Percentiles rank a stretch among this genome's conserved stretches.
Evolutionary conservation across 78 protist genomes (phyloP).

Genomic region (slime mould (Dictyostelium discoideum)): DNA sequence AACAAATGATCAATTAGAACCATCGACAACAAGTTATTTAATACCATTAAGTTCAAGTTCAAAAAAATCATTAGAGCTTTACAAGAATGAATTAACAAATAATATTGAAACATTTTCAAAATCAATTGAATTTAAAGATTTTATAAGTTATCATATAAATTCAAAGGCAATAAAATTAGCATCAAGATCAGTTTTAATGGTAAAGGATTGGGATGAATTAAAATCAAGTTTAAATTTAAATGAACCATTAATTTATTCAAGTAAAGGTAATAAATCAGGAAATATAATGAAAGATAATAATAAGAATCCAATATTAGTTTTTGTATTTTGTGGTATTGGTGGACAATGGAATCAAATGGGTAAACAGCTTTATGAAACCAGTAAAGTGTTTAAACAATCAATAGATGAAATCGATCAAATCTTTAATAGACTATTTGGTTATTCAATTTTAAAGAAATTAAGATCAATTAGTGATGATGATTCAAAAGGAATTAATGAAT

Average conservation of each 20-base stretch:
- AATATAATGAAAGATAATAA: too few species aligned
- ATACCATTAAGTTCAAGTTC: neutral
- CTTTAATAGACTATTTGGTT: neutral
- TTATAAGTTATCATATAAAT: neutral
- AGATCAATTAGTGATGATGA: neutral
- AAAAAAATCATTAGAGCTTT: constrained; percentile 27
- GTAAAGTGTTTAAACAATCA: neutral
- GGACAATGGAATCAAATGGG: constrained; percentile 74
- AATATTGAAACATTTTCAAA: neutral
- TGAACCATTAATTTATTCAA: neutral
- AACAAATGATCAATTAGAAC: too few species aligned
- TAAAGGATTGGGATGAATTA: neutral
- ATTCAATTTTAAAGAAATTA: constrained; percentile 12
- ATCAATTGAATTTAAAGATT: constrained; percentile 18
- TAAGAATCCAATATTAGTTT: neutral
- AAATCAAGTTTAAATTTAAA: too few species aligned
- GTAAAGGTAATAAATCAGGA: neutral
- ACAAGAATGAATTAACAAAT: too few species aligned
- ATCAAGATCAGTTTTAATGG: neutral
- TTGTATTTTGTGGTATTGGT: constrained; percentile 78
- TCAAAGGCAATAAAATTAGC: neutral
- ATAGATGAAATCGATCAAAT: constrained; percentile 5
- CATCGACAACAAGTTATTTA: too few species aligned
- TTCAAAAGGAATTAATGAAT: neutral
- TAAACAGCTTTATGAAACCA: neutral